Conservation (phyloP, 176 grass and related monocot genomes). For the Oryza nivara region DNA sequence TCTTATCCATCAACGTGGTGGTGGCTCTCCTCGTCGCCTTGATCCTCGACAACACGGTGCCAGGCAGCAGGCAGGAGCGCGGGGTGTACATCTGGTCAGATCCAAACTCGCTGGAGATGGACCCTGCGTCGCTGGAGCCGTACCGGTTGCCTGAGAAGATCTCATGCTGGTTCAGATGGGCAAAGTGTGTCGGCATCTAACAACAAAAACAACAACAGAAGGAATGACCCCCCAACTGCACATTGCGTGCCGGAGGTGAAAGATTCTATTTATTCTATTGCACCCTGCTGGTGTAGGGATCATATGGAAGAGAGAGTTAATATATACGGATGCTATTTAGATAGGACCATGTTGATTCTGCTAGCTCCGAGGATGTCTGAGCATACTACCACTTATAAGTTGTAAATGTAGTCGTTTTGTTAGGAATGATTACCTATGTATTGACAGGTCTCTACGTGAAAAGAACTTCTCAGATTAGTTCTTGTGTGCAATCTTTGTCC, state of each 20-base stretch:
- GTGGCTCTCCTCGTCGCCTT: constrained; percentile 85
- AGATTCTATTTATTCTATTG: constrained; percentile 51
- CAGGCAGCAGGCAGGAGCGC: constrained; percentile 84
- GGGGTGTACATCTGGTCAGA: constrained; percentile 98
- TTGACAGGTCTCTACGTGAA: background rate
- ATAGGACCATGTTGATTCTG: constrained; percentile 10
- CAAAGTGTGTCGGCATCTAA: constrained; percentile 72
- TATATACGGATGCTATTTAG: constrained; percentile 27
- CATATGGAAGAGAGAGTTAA: constrained; percentile 2
- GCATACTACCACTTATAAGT: background rate
- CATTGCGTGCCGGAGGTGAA: background rate
- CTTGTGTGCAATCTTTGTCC: too few species aligned
- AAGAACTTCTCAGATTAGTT: too few species aligned
- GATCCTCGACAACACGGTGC: constrained; percentile 90
- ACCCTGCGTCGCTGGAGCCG: constrained; percentile 68
- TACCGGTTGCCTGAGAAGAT: constrained; percentile 80
- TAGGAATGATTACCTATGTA: background rate
- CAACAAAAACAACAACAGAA: background rate
- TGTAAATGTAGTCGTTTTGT: constrained; percentile 36
- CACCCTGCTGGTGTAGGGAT: background rate
- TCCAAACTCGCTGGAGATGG: constrained; percentile 61
- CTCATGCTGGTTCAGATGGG: constrained; percentile 79
- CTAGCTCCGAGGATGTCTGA: constrained; percentile 6
- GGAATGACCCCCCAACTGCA: too few species aligned
- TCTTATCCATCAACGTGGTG: constrained; percentile 88